phyloP scores from a whole-genome alignment of 2,329 filamentous ascomycete species.

The Pseudocercospora eumusae region DNA sequence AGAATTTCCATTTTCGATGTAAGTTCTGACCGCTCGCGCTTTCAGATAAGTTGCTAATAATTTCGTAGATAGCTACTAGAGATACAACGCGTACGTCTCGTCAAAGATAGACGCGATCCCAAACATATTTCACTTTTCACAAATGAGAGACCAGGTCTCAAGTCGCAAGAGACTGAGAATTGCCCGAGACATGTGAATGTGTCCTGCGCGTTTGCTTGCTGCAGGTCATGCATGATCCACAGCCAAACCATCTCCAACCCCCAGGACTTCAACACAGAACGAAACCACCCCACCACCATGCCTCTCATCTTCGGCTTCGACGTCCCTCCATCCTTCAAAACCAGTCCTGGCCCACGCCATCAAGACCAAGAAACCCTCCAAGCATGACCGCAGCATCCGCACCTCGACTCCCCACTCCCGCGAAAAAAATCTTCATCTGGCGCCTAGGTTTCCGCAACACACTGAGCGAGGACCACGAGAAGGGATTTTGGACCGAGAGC shows the following conservation, averaged over 20 bases:
- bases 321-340: not conserved
- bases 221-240: no score
- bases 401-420: not conserved
- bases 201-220: no score
- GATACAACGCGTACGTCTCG: not conserved
- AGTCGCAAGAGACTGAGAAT: not conserved
- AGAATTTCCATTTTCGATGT: constrained; percentile 54
- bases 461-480: not conserved
- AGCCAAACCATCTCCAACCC: no score
- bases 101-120: not conserved
- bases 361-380: not conserved
- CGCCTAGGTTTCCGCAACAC: not conserved
- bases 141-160: not conserved
- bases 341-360: not conserved
- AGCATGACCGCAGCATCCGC: not conserved
- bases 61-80: not conserved
- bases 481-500: not conserved
- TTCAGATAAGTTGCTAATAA: not conserved
- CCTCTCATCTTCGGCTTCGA: constrained; percentile 4
- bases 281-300: not conserved
- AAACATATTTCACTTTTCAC: no score
- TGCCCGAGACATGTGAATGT: not conserved
- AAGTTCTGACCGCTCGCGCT: not conserved
- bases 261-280: not conserved
- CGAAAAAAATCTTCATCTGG: constrained; percentile 1